phyloP scores from a whole-genome alignment of 176 grass and related monocot species.

The Oryza meridionalis region DNA sequence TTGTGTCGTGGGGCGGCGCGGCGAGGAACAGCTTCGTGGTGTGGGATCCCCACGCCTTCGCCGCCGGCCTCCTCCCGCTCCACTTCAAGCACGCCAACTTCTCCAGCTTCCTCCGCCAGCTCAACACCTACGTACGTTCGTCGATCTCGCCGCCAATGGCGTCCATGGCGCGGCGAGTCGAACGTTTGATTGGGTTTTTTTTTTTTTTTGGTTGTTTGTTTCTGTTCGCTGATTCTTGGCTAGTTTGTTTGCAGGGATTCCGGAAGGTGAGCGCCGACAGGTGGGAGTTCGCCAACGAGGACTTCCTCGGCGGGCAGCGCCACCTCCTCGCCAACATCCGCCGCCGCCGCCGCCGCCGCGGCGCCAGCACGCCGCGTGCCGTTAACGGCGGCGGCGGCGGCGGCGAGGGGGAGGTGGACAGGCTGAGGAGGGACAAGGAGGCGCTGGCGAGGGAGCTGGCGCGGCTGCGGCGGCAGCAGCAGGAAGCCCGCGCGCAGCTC shows the following conservation, averaged over 20 bases:
- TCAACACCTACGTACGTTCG: constrained; percentile 56
- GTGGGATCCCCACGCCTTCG: constrained; percentile 54
- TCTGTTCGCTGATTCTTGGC: not conserved
- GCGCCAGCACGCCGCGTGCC: not conserved
- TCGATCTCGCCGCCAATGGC: too few species aligned
- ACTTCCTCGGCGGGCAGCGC: constrained; percentile 63
- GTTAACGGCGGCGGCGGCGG: not conserved
- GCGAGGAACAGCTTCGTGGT: constrained; percentile 62
- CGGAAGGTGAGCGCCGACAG: constrained; percentile 64
- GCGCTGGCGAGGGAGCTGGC: constrained; percentile 55
- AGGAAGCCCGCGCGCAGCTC: constrained; percentile 41
- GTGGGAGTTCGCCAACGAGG: constrained; percentile 71
- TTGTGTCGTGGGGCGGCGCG: constrained; percentile 56
- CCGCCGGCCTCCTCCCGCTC: constrained; percentile 48
- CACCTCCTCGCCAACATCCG: constrained; percentile 66
- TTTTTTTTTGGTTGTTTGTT: not conserved
- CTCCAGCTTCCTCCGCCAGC: constrained; percentile 63
- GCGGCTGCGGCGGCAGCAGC: constrained; percentile 50
- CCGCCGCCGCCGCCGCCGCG: constrained; percentile 48
- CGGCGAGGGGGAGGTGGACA: constrained; percentile 38
- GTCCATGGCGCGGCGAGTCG: too few species aligned
- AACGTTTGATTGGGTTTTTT: too few species aligned
- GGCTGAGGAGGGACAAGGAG: constrained; percentile 53
- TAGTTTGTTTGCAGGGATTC: constrained; percentile 46
- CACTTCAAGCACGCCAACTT: constrained; percentile 65